These are phyloP conservation scores for Ophiostoma quercus DNA, from an alignment of 2,329 filamentous ascomycete species.

Conservation along the genomic window DNA sequence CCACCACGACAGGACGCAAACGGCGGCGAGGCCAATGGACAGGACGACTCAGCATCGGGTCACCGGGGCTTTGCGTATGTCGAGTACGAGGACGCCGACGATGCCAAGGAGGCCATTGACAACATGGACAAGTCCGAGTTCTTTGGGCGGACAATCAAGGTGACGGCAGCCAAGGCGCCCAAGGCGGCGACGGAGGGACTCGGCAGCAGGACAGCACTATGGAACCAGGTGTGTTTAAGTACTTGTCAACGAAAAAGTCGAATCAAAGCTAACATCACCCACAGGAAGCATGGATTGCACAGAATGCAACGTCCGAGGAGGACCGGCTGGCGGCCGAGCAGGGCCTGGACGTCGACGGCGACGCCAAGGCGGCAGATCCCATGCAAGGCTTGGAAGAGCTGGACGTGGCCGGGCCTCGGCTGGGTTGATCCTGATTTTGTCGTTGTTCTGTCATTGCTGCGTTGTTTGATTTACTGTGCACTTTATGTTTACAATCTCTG, in stretches of 20 bases:
- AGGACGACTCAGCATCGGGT: neutral
- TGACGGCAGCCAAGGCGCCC: conserved; percentile 84
- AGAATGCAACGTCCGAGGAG: conserved; percentile 79
- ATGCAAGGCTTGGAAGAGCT: conserved; percentile 94
- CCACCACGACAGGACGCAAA: conserved; percentile 12
- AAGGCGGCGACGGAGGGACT: conserved; percentile 84
- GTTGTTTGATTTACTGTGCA: neutral
- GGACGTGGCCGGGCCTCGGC: conserved; percentile 89
- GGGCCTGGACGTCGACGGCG: conserved; percentile 40
- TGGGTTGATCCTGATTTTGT: conserved; percentile 46
- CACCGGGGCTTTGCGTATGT: conserved; percentile 96
- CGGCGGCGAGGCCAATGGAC: neutral
- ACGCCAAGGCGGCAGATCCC: conserved; percentile 62
- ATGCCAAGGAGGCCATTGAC: conserved; percentile 92
- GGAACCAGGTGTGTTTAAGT: conserved; percentile 78
- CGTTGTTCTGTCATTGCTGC: neutral
- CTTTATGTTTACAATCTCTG: neutral
- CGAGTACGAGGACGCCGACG: conserved; percentile 79
- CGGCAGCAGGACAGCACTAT: conserved; percentile 88
- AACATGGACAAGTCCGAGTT: conserved; percentile 98
- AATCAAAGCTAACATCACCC: conserved; percentile 12
- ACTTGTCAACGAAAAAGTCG: no score
- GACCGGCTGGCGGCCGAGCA: conserved; percentile 59
- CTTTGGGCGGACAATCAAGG: conserved; percentile 86
- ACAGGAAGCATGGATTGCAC: conserved; percentile 88